Conservation (phyloP, 768 basidiomycete genomes). For the Psilocybe sp. region DNA sequence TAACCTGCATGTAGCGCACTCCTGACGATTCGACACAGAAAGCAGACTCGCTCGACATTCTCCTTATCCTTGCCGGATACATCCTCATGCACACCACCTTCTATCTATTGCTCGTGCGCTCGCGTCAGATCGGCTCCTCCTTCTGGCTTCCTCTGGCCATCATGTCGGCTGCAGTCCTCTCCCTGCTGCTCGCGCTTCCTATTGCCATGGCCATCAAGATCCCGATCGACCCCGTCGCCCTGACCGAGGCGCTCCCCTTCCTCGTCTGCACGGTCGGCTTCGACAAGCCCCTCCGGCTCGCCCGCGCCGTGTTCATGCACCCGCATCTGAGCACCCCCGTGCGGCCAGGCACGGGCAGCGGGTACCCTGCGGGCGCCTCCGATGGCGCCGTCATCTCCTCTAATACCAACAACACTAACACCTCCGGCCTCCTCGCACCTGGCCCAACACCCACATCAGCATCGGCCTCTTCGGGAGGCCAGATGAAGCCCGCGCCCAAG, state of each 20-base stretch:
- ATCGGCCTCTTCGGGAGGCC: too few relatives aligned
- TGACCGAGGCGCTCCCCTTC: conserved; percentile 96
- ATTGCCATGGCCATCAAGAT: conserved; percentile 71
- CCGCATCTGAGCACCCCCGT: conserved; percentile 28
- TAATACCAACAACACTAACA: not conserved
- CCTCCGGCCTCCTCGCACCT: conserved; percentile 25
- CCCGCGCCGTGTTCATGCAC: conserved; percentile 84
- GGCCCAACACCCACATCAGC: conserved; percentile 23
- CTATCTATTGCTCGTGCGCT: conserved; percentile 84
- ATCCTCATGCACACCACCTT: conserved; percentile 95
- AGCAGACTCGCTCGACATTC: conserved; percentile 93
- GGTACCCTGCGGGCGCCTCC: conserved; percentile 15
- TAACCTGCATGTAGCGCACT: not conserved
- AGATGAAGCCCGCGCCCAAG: conserved; percentile 71
- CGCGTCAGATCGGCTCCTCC: conserved; percentile 75
- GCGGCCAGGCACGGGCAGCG: conserved; percentile 2
- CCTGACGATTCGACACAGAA: conserved; percentile 45
- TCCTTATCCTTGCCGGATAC: conserved; percentile 91
- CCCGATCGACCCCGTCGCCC: conserved; percentile 86
- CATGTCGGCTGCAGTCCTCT: conserved; percentile 75
- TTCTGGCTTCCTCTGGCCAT: conserved; percentile 66
- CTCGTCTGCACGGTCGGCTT: conserved; percentile 97
- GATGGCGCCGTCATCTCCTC: conserved; percentile 6
- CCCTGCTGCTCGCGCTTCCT: conserved; percentile 83
- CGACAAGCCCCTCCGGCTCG: conserved; percentile 93